Conservation (phyloP, 2,329 filamentous ascomycete species). For the Aspergillus sp. region DNA sequence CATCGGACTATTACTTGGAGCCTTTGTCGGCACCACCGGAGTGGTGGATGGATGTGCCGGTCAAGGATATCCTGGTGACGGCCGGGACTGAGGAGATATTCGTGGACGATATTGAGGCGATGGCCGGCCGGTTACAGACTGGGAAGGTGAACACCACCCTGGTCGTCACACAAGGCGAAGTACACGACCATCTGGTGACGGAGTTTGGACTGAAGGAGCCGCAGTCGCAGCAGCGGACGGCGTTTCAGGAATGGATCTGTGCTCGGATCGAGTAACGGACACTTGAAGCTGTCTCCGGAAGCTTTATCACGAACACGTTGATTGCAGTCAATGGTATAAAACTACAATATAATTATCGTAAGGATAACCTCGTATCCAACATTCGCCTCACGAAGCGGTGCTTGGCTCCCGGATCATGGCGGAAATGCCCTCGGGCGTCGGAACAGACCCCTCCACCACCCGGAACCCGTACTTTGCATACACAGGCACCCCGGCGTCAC, state of each 20-base stretch:
- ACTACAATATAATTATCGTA: too few relatives aligned
- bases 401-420: conserved; percentile 5
- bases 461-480: conserved; percentile 15
- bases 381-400: too few relatives aligned
- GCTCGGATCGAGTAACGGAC: background rate
- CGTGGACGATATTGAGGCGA: conserved; percentile 1
- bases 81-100: conserved; percentile 4
- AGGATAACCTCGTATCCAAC: background rate
- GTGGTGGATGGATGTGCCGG: conserved; percentile 4
- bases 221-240: background rate
- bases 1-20: conserved; percentile 3
- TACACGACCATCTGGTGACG: background rate
- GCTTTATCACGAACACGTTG: too few relatives aligned
- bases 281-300: too few relatives aligned
- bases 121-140: background rate
- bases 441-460: background rate
- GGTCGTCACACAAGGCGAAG: background rate
- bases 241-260: conserved; percentile 1
- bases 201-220: conserved; percentile 2
- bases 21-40: conserved; percentile 1
- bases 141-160: background rate
- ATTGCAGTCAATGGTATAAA: too few relatives aligned
- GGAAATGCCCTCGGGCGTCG: background rate
- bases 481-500: conserved; percentile 6
- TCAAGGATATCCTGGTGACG: background rate